phyloP scores from a whole-genome alignment of 164 flowering plant species.

The Macadamia tetraphylla region DNA sequence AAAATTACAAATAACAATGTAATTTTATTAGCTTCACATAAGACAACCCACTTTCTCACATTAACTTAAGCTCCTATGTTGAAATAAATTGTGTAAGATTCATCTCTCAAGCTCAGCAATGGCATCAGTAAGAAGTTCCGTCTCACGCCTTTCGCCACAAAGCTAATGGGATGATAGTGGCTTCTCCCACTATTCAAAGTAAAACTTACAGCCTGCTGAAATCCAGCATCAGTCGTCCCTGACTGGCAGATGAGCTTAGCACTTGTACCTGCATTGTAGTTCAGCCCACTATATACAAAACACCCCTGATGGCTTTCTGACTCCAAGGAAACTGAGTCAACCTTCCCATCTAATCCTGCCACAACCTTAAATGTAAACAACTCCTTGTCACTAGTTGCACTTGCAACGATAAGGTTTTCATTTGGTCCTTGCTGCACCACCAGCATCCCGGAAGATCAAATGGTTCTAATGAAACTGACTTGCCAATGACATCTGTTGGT shows the following conservation, averaged over 20 bases:
- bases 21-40: too few relatives aligned
- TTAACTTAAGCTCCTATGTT: too few relatives aligned
- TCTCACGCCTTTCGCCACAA: constrained; percentile 51
- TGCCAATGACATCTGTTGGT: constrained; percentile 21
- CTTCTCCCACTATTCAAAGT: constrained; percentile 35
- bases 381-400: background rate
- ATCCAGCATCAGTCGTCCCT: constrained; percentile 16
- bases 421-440: constrained; percentile 22
- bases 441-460: constrained; percentile 25
- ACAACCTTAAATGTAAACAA: constrained; percentile 41
- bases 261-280: constrained; percentile 16
- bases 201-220: constrained; percentile 54
- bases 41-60: too few relatives aligned
- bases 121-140: too few relatives aligned
- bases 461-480: constrained; percentile 28
- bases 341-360: constrained; percentile 49
- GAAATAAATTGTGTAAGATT: too few relatives aligned
- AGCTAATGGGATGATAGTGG: constrained; percentile 78
- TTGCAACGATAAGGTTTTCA: constrained; percentile 15
- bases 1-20: too few relatives aligned
- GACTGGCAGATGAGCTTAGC: constrained; percentile 42
- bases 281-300: constrained; percentile 27
- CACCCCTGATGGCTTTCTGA: constrained; percentile 35
- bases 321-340: constrained; percentile 37
- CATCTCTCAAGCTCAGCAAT: too few relatives aligned